Base-by-base conservation (phyloP, 441 rosid genomes). In the Euphorbia corollata region DNA sequence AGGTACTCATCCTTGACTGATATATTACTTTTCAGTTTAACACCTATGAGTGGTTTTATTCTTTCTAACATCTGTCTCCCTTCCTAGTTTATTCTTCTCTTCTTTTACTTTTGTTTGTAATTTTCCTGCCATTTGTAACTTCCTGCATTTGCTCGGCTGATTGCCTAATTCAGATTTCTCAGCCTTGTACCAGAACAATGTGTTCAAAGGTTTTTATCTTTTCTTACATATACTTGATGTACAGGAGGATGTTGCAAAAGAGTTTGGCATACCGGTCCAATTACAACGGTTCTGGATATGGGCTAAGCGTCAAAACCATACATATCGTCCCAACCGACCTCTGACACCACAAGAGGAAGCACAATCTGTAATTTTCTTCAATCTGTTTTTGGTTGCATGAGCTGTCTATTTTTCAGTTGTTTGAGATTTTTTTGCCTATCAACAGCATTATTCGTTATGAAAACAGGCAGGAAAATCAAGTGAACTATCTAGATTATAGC, bases 221-320 rank as follows among this genome's bases (percentile, higher is more conserved):
- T 50, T 16, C 0, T 8, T 23, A 53, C 30, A 13, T 22, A 32
- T 61, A 51, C 36, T 53, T 20, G 20, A 39, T 48, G 18, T 70
- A 43, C 65, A 93, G 97, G 97, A 91, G 78, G 99, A 93, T 58
- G 86, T 91, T 66, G 95, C 96, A 19, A 93, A 85, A 83, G 96
- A 90, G 75, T 87, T 91, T 70, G 96, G 92, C 50, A 78, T 94
- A 69, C 93, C 96, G 8, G 87, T 91, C 71, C 90, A 89, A 70
- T 85, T 69, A 79, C 99, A 93, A 79, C 86, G 97, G 43, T 93
- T 84, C 66, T 93, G 99, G 99, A 74, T 87, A 57, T 93, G 99
- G 99, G 97, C 97, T 39, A 93, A 89, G 84, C 84, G 99, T 61
- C 97, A 91, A 78, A 93, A 93, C 83, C 96, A 93, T 78, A 93